Conservation (phyloP, 2,329 filamentous ascomycete species). For the Lachnellula arida region DNA sequence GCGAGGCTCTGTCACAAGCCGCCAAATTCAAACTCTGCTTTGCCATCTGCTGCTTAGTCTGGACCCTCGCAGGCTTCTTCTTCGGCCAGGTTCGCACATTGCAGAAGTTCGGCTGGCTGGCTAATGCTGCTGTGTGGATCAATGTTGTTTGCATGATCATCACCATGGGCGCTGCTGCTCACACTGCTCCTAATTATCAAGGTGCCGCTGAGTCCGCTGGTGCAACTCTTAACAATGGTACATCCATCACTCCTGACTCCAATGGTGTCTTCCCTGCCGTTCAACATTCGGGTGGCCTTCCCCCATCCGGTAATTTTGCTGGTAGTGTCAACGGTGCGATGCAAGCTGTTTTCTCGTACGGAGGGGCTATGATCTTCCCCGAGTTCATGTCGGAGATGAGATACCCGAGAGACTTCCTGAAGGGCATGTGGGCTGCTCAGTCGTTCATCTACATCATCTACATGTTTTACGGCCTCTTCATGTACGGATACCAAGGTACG, state of each 20-base stretch:
- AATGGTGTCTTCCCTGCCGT: conserved; percentile 16
- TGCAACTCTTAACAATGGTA: conserved; percentile 25
- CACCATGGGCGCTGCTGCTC: conserved; percentile 6
- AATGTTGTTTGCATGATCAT: conserved; percentile 31
- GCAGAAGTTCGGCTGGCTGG: conserved; percentile 49
- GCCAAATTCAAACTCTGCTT: conserved; percentile 46
- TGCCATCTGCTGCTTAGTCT: conserved; percentile 47
- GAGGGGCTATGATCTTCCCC: conserved; percentile 53
- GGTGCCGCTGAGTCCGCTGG: conserved; percentile 31
- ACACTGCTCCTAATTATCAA: conserved; percentile 34
- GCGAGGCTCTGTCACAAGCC: conserved; percentile 50
- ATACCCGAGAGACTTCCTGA: conserved; percentile 45
- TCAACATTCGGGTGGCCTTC: conserved; percentile 34
- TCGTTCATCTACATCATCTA: conserved; percentile 45
- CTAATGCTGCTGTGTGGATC: conserved; percentile 53
- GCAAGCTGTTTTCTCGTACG: conserved; percentile 53
- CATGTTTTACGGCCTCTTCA: conserved; percentile 43
- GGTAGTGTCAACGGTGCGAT: conserved; percentile 47
- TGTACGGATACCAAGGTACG: conserved; percentile 39
- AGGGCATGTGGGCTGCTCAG: conserved; percentile 41
- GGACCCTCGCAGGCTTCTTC: conserved; percentile 45
- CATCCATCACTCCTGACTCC: background rate
- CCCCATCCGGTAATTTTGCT: conserved; percentile 40
- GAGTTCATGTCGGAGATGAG: conserved; percentile 53
- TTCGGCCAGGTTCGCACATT: conserved; percentile 53